phyloP scores from a whole-genome alignment of 257 asterid species.

The Solanum acaule region DNA sequence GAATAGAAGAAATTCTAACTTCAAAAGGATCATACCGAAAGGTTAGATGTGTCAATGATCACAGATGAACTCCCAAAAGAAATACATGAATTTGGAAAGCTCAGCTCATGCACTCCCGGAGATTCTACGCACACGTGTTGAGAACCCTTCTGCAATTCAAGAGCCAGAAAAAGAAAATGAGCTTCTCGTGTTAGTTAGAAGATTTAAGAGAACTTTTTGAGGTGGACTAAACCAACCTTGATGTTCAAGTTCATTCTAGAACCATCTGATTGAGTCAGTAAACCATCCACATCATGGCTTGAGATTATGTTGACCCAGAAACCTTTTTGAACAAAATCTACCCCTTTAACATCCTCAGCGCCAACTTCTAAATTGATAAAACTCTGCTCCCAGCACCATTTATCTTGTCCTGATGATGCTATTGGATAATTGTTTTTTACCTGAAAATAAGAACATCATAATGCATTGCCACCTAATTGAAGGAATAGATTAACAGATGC shows the following conservation, averaged over 20 bases:
- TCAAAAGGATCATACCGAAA: conserved; percentile 37
- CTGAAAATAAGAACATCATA: conserved; percentile 21
- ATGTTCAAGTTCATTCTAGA: conserved; percentile 52
- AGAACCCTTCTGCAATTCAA: conserved; percentile 72
- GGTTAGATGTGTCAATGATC: conserved; percentile 58
- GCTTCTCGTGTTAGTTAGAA: conserved; percentile 9
- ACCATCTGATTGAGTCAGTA: conserved; percentile 51
- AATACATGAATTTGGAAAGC: conserved; percentile 71
- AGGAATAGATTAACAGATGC: not conserved
- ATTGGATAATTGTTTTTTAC: conserved; percentile 45
- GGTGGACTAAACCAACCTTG: conserved; percentile 39
- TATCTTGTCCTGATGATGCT: conserved; percentile 50
- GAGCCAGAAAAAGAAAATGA: conserved; percentile 2
- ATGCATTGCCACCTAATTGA: not conserved
- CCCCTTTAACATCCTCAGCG: conserved; percentile 66
- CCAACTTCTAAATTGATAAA: conserved; percentile 54
- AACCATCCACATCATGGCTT: conserved; percentile 78
- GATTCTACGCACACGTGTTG: conserved; percentile 66
- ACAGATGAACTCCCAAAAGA: conserved; percentile 66
- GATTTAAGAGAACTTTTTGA: not conserved
- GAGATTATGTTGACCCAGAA: conserved; percentile 70
- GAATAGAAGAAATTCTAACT: not conserved
- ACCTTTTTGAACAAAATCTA: conserved; percentile 78
- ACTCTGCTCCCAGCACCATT: conserved; percentile 92
- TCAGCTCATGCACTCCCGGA: conserved; percentile 91